These are phyloP conservation scores for Zygoascus flipseniorum DNA, from an alignment of 805 yeast genomes.

Conservation along the genomic window DNA sequence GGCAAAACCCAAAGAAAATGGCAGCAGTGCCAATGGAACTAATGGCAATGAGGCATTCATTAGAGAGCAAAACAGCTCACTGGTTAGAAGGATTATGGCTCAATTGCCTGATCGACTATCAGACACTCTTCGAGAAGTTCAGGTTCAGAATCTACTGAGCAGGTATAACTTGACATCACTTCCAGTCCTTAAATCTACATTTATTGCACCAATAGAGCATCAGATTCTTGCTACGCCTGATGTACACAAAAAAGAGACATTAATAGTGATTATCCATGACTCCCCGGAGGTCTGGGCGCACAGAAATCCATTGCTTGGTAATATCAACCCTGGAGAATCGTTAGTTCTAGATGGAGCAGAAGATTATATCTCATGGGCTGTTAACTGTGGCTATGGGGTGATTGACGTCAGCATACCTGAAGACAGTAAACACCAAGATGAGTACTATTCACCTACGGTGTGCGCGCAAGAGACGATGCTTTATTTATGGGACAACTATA, in stretches of 20 bases:
- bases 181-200: constrained; percentile 44
- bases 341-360: constrained; percentile 62
- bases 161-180: constrained; percentile 54
- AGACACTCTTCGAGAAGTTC: constrained; percentile 69
- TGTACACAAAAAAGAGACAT: constrained; percentile 48
- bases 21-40: neutral
- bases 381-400: constrained; percentile 49
- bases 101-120: constrained; percentile 19
- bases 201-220: constrained; percentile 41
- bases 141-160: constrained; percentile 43
- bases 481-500: constrained; percentile 85
- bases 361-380: constrained; percentile 62
- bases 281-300: constrained; percentile 91
- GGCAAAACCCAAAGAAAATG: neutral
- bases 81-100: neutral
- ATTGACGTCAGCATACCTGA: constrained; percentile 77
- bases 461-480: constrained; percentile 70
- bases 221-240: constrained; percentile 65
- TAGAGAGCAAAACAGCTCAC: neutral
- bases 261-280: constrained; percentile 74
- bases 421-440: constrained; percentile 36
- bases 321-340: constrained; percentile 62
- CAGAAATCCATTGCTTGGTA: constrained; percentile 70
- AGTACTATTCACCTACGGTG: constrained; percentile 16
- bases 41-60: neutral